Evolutionary conservation across 805 yeast genomes (phyloP).

Genomic region (Tetrapisispora iriomotensis): DNA sequence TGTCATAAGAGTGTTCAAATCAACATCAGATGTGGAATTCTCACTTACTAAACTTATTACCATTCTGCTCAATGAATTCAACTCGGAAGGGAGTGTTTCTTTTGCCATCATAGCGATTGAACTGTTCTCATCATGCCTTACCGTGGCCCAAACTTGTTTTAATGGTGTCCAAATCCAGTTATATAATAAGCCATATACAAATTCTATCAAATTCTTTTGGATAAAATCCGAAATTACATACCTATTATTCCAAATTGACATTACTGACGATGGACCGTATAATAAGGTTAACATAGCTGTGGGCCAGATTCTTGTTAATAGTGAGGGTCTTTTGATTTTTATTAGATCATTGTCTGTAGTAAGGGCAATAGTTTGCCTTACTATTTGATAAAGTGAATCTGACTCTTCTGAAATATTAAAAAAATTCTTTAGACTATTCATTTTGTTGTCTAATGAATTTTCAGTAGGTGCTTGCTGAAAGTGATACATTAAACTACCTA

Average conservation of each 20-base stretch:
- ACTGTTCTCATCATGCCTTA: conserved; percentile 72
- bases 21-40: conserved; percentile 10
- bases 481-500: conserved; percentile 14
- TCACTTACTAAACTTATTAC: conserved; percentile 43
- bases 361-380: conserved; percentile 5
- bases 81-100: conserved; percentile 67
- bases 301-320: conserved; percentile 59
- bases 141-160: conserved; percentile 59
- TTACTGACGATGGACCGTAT: conserved; percentile 46
- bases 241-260: conserved; percentile 40
- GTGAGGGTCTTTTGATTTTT: conserved; percentile 30
- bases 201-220: conserved; percentile 49
- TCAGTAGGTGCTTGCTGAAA: conserved; percentile 6
- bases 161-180: conserved; percentile 84
- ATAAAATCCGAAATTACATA: conserved; percentile 47
- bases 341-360: conserved; percentile 2
- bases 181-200: conserved; percentile 52
- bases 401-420: conserved; percentile 1
- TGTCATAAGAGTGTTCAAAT: conserved; percentile 24
- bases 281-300: conserved; percentile 31
- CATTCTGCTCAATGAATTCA: conserved; percentile 80
- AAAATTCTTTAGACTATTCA: not conserved
- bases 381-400: conserved; percentile 5
- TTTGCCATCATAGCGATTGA: conserved; percentile 70
- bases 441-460: not conserved